A percentile compares a stretch with the other conserved stretches of the same genome.
Conservation (phyloP, 176 grass and related monocot species). For the Paspalum vaginatum region DNA sequence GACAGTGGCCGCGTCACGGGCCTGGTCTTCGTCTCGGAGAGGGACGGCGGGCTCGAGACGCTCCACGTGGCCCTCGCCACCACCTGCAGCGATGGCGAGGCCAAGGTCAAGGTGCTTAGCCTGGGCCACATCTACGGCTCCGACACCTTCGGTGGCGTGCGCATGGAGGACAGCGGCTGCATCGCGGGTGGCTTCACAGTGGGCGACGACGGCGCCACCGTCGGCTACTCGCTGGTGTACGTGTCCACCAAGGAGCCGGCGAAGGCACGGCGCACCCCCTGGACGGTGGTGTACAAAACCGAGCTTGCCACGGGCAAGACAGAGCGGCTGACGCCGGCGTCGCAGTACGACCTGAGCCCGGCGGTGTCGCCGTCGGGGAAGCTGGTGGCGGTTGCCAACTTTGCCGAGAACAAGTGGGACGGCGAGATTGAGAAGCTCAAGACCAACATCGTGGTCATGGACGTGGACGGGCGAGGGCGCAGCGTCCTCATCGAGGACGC, state of each 20-base stretch:
- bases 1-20: slow-evolving; percentile 10
- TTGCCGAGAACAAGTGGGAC: neutral
- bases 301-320: slow-evolving; percentile 27
- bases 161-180: slow-evolving; percentile 42
- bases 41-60: slow-evolving; percentile 45
- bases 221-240: slow-evolving; percentile 27
- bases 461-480: slow-evolving; percentile 31
- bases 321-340: neutral
- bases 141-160: slow-evolving; percentile 17
- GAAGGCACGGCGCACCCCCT: neutral
- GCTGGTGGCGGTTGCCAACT: slow-evolving; percentile 50
- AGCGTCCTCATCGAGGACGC: slow-evolving; percentile 13
- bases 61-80: slow-evolving; percentile 34
- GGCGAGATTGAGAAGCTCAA: slow-evolving; percentile 47
- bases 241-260: slow-evolving; percentile 37
- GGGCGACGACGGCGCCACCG: neutral
- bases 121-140: slow-evolving; percentile 20
- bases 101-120: slow-evolving; percentile 2
- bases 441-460: slow-evolving; percentile 53
- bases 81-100: no score
- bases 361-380: slow-evolving; percentile 49
- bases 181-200: neutral
- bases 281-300: slow-evolving; percentile 47
- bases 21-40: slow-evolving; percentile 56
- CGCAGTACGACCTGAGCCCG: slow-evolving; percentile 39